These are phyloP conservation scores for Stachybotrys echinatus DNA, from an alignment of 2,329 filamentous ascomycete genomes.

Conservation along the genomic window DNA sequence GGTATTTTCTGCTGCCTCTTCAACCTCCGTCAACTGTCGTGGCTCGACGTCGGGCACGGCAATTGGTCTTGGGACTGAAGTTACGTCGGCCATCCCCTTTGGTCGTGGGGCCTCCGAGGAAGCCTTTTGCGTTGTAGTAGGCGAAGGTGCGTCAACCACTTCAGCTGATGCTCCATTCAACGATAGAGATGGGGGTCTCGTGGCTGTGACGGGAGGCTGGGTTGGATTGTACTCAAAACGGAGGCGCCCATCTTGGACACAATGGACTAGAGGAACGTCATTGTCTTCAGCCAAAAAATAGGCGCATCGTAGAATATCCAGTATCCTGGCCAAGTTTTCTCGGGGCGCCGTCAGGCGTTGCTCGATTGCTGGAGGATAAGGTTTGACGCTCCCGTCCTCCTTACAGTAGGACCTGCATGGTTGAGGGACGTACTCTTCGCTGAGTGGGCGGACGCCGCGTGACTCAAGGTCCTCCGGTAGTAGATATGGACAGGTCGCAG, in stretches of 20 bases:
- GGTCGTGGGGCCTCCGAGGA: neutral
- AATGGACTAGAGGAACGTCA: constrained; percentile 30
- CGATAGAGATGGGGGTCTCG: neutral
- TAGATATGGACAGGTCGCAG: constrained; percentile 40
- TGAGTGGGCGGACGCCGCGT: constrained; percentile 37
- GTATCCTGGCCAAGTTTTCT: constrained; percentile 39
- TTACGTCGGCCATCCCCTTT: neutral
- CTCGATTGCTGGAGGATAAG: constrained; percentile 26
- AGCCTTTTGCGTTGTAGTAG: neutral
- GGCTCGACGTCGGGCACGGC: constrained; percentile 1
- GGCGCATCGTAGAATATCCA: constrained; percentile 44
- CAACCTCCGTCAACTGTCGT: neutral
- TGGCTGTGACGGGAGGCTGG: neutral
- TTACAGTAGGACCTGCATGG: constrained; percentile 32
- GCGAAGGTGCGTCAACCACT: neutral
- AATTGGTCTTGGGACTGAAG: neutral
- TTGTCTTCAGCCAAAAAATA: constrained; percentile 38
- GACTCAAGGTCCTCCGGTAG: constrained; percentile 45
- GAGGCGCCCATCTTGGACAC: constrained; percentile 19
- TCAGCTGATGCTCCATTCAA: neutral
- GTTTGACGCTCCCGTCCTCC: constrained; percentile 31
- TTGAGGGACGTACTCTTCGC: constrained; percentile 28
- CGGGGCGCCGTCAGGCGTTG: constrained; percentile 23
- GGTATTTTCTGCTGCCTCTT: constrained; percentile 23
- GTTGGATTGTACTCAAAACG: constrained; percentile 24